Percentiles rank a stretch among this genome's conserved stretches.
Conservation (phyloP, 2,329 filamentous ascomycete genomes). For the Penicillium sp. region DNA sequence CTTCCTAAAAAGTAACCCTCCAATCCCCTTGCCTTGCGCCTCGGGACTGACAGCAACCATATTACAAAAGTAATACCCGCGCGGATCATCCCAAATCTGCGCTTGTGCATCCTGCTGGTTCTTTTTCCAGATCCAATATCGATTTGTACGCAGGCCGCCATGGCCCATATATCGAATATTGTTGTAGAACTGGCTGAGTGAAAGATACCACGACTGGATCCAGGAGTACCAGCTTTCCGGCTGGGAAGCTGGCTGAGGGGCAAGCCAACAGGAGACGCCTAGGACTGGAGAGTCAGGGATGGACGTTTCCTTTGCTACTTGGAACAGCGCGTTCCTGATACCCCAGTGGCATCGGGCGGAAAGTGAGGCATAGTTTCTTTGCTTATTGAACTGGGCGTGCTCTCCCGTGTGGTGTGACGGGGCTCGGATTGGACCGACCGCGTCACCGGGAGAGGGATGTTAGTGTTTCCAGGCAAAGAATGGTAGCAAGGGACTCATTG, state of each 20-base stretch:
- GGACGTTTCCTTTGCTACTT: slow-evolving; percentile 63
- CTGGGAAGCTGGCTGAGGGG: slow-evolving; percentile 51
- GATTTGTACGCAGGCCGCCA: slow-evolving; percentile 63
- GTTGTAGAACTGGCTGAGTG: slow-evolving; percentile 62
- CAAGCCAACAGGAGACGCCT: slow-evolving; percentile 73
- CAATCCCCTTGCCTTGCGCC: slow-evolving; percentile 65
- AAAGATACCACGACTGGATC: slow-evolving; percentile 62
- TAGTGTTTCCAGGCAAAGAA: slow-evolving; percentile 5
- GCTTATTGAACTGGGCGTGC: slow-evolving; percentile 53
- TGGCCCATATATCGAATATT: slow-evolving; percentile 63
- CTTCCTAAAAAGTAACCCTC: slow-evolving; percentile 61
- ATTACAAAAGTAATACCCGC: slow-evolving; percentile 76
- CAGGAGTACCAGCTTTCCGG: slow-evolving; percentile 64
- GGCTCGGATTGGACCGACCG: slow-evolving; percentile 13
- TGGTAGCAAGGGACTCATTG: slow-evolving; percentile 1
- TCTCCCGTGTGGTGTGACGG: slow-evolving; percentile 12
- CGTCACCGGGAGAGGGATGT: slow-evolving; percentile 18
- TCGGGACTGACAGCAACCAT: slow-evolving; percentile 70
- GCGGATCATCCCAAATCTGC: slow-evolving; percentile 63
- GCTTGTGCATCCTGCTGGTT: slow-evolving; percentile 62
- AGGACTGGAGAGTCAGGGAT: slow-evolving; percentile 49
- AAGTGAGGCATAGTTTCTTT: slow-evolving; percentile 62
- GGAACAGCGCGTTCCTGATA: slow-evolving; percentile 69
- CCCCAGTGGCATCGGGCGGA: slow-evolving; percentile 68
- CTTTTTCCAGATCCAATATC: slow-evolving; percentile 75